phyloP scores from a whole-genome alignment of 176 grass and related monocot genomes.

The Cymbopogon citratus region DNA sequence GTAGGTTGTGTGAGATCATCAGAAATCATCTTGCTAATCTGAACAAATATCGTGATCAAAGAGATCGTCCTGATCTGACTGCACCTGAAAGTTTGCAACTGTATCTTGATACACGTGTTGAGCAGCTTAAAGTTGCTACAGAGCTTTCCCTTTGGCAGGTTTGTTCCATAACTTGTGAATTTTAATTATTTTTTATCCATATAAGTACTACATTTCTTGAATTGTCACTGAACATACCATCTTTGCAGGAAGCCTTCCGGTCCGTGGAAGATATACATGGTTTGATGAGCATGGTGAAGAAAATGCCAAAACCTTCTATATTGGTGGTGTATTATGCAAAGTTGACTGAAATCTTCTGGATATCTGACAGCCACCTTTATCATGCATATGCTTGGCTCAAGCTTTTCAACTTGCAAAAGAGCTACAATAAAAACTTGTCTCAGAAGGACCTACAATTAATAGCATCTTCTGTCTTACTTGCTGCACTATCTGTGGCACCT shows the following conservation, averaged over 20 bases:
- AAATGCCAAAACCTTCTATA: constrained; percentile 83
- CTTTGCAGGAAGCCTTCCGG: constrained; percentile 86
- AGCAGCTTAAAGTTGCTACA: constrained; percentile 91
- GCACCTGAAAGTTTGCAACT: constrained; percentile 72
- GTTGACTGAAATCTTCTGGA: constrained; percentile 96
- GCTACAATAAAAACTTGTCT: constrained; percentile 91
- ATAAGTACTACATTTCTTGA: background rate
- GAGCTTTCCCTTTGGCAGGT: constrained; percentile 97
- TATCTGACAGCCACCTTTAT: constrained; percentile 79
- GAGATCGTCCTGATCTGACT: constrained; percentile 84
- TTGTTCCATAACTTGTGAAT: constrained; percentile 6
- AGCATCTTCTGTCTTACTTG: constrained; percentile 87
- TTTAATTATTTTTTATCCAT: background rate
- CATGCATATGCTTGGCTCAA: constrained; percentile 97
- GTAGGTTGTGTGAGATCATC: constrained; percentile 94
- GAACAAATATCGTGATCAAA: constrained; percentile 92
- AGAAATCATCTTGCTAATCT: constrained; percentile 91
- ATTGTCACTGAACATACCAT: background rate
- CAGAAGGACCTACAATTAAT: constrained; percentile 95
- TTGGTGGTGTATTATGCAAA: constrained; percentile 93
- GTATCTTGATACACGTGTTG: constrained; percentile 94
- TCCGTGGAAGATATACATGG: constrained; percentile 96
- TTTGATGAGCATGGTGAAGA: constrained; percentile 94
- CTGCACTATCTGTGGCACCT: constrained; percentile 81
- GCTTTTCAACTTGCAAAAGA: constrained; percentile 93